phyloP scores from a whole-genome alignment of 495 filamentous ascomycete genomes.

The Halenospora varia region DNA sequence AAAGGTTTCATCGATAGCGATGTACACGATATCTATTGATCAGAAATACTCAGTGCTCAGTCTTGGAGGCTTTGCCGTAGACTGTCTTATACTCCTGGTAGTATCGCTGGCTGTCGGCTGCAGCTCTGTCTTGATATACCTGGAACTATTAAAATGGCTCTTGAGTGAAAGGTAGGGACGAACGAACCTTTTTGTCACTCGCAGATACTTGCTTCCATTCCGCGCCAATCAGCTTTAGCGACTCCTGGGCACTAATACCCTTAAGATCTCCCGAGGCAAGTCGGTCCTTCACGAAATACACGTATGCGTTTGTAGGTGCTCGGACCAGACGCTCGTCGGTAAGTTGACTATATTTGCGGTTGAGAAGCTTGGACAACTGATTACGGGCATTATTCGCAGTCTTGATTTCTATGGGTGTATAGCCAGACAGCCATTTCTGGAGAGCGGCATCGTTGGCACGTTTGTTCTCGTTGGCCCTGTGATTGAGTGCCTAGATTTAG shows the following conservation, averaged over 20 bases:
- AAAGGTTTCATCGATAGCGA: too few relatives aligned
- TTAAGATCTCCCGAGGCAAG: constrained; percentile 43
- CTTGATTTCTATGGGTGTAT: constrained; percentile 54
- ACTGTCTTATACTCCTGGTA: constrained; percentile 21
- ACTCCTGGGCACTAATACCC: constrained; percentile 33
- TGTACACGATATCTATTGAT: too few relatives aligned
- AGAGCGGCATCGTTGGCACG: constrained; percentile 36
- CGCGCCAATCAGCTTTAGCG: constrained; percentile 27
- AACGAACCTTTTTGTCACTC: constrained; percentile 53
- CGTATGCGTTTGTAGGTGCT: constrained; percentile 29
- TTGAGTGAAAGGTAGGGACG: background rate
- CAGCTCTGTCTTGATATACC: constrained; percentile 13
- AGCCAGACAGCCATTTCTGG: constrained; percentile 48
- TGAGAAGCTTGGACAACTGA: constrained; percentile 29
- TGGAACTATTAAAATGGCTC: constrained; percentile 9
- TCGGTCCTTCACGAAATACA: constrained; percentile 42
- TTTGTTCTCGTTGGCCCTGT: constrained; percentile 44
- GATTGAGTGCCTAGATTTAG: constrained; percentile 47
- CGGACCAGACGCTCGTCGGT: constrained; percentile 54
- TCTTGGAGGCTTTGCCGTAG: constrained; percentile 16
- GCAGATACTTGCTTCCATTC: constrained; percentile 52
- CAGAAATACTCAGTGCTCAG: background rate
- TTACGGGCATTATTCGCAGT: constrained; percentile 56
- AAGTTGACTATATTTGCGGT: constrained; percentile 23
- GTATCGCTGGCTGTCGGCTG: constrained; percentile 15